phyloP scores from a whole-genome alignment of 1,284 basidiomycete species.

The Sanghuangporus sanghuang region DNA sequence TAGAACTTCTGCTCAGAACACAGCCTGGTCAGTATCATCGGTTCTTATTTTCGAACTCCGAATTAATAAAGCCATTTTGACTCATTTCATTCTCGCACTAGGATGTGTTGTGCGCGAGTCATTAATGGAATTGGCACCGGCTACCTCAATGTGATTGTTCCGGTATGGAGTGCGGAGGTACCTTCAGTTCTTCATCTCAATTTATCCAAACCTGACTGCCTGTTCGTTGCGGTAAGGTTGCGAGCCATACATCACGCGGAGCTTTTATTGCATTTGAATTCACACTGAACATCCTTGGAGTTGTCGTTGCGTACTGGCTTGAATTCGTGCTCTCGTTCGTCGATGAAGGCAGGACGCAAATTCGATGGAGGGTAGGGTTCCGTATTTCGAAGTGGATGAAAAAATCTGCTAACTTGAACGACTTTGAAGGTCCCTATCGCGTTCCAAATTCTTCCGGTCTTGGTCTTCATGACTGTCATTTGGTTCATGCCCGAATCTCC shows the following conservation, averaged over 20 bases:
- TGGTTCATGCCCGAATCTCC: constrained; percentile 47
- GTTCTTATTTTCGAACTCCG: not conserved
- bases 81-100: constrained; percentile 16
- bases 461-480: constrained; percentile 33
- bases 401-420: not conserved
- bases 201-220: not conserved
- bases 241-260: constrained; percentile 39
- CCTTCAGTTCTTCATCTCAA: not conserved
- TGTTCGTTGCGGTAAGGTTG: constrained; percentile 25
- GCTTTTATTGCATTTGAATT: constrained; percentile 33
- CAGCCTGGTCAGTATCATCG: constrained; percentile 34
- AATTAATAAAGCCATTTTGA: not conserved
- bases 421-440: constrained; percentile 39
- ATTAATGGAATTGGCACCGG: constrained; percentile 51
- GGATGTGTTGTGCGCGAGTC: constrained; percentile 47
- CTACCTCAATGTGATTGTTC: constrained; percentile 46
- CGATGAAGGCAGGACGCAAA: constrained; percentile 36
- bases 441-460: constrained; percentile 42
- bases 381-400: not conserved
- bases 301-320: constrained; percentile 51
- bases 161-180: constrained; percentile 43
- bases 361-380: constrained; percentile 37
- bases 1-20: constrained; percentile 37
- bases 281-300: constrained; percentile 45
- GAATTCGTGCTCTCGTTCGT: constrained; percentile 43